Evolutionary conservation across 1,284 basidiomycete genomes (phyloP).

Genomic region (Ustilago crameri): DNA sequence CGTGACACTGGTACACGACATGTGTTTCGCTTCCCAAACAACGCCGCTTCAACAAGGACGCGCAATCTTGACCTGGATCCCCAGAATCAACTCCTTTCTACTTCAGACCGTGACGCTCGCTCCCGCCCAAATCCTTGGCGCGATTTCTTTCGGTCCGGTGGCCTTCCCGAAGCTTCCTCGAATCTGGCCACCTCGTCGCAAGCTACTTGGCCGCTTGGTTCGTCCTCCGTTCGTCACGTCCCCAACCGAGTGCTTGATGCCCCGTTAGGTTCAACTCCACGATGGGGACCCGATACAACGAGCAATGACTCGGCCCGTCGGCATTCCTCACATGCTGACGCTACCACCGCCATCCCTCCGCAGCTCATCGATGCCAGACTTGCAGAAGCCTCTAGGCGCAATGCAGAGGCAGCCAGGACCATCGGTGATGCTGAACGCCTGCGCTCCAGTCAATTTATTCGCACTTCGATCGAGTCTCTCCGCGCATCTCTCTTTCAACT

Average conservation of each 20-base stretch:
- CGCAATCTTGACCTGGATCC: too few relatives aligned
- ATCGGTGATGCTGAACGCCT: constrained; percentile 33
- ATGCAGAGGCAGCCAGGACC: constrained; percentile 34
- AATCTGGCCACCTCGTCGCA: neutral
- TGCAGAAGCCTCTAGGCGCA: constrained; percentile 31
- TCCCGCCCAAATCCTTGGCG: too few relatives aligned
- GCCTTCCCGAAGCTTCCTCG: too few relatives aligned
- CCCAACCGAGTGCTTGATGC: neutral
- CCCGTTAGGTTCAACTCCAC: neutral
- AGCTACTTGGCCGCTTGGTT: neutral
- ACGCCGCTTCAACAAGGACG: too few relatives aligned
- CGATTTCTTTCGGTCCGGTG: too few relatives aligned
- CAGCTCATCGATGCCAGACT: constrained; percentile 21
- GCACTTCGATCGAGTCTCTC: constrained; percentile 38
- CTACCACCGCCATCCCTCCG: constrained; percentile 6
- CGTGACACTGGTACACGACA: neutral
- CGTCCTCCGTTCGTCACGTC: neutral
- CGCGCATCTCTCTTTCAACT: constrained; percentile 37
- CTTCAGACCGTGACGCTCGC: too few relatives aligned
- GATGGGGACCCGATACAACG: neutral
- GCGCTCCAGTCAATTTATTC: constrained; percentile 26
- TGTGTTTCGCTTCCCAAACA: neutral
- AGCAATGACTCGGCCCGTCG: constrained; percentile 2
- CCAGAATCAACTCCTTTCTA: too few relatives aligned
- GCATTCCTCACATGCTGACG: neutral